Percentiles rank a stretch among this genome's conserved stretches.
Evolutionary conservation across 306 rosid genomes (phyloP).

Genomic region (Luffa acutangula): DNA sequence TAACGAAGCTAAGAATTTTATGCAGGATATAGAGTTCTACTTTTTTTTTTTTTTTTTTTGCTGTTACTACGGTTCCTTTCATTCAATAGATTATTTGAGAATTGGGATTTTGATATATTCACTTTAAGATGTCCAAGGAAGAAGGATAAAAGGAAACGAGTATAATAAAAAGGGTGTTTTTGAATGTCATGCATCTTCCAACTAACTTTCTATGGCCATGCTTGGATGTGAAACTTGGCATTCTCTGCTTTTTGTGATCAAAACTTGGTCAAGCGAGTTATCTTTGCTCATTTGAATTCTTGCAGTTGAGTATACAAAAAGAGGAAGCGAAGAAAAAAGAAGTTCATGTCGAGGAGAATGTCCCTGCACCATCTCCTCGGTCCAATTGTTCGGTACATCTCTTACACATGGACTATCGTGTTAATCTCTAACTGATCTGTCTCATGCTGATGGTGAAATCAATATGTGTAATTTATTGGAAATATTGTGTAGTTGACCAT

Average conservation of each 20-base stretch:
- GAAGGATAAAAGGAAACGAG: background rate
- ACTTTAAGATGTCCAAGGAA: background rate
- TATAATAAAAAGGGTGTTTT: background rate
- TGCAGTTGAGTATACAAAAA: constrained; percentile 65
- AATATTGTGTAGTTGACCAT: constrained; percentile 45
- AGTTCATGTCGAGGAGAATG: constrained; percentile 79
- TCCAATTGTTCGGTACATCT: constrained; percentile 72
- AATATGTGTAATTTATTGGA: background rate
- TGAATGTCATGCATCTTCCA: background rate
- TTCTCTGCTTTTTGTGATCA: background rate
- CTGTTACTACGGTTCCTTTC: background rate
- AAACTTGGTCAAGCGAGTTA: background rate
- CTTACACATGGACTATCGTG: background rate
- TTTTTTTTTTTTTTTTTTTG: background rate
- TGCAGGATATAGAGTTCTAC: background rate
- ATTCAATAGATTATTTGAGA: background rate
- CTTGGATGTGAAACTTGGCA: background rate
- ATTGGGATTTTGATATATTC: background rate
- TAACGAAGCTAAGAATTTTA: background rate
- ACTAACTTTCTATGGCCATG: background rate
- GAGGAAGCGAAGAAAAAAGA: constrained; percentile 97
- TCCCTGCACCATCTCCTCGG: constrained; percentile 88
- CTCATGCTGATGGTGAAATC: background rate
- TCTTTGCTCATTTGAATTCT: background rate
- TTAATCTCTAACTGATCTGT: background rate